phyloP scores from a whole-genome alignment of 2,329 filamentous ascomycete species.

The Aureobasidium pullulans region DNA sequence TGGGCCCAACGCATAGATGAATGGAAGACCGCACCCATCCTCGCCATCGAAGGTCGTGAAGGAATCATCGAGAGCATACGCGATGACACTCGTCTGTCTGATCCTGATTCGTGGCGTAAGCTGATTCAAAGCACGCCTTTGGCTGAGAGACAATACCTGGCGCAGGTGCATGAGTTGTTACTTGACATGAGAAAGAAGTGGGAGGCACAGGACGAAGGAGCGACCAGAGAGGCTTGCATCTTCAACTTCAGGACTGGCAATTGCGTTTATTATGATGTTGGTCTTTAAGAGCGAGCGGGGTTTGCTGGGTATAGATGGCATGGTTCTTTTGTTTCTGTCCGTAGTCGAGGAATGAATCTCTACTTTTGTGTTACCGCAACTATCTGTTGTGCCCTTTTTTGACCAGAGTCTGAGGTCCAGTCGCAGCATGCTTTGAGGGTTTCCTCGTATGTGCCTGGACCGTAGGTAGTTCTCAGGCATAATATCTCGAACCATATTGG shows the following conservation, averaged over 20 bases:
- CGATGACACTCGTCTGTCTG: constrained; percentile 62
- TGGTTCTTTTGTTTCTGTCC: too few species aligned
- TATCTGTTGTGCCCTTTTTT: too few species aligned
- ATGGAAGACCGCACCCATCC: constrained; percentile 70
- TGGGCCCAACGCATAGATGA: constrained; percentile 58
- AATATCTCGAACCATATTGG: too few species aligned
- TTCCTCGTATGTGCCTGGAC: too few species aligned
- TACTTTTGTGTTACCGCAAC: too few species aligned
- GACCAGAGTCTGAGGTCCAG: too few species aligned
- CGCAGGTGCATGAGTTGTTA: constrained; percentile 74
- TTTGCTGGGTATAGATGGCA: too few species aligned
- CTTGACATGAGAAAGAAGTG: constrained; percentile 53
- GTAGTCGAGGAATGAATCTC: too few species aligned
- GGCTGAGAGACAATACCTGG: constrained; percentile 72
- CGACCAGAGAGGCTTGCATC: constrained; percentile 68
- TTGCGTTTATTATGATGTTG: constrained; percentile 80
- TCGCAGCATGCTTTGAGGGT: too few species aligned
- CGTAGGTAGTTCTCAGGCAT: too few species aligned
- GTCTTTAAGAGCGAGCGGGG: constrained; percentile 15
- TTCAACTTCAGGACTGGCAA: constrained; percentile 85
- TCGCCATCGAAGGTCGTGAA: constrained; percentile 83
- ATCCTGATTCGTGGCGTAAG: constrained; percentile 75
- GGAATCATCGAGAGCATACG: constrained; percentile 70
- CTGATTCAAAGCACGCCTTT: constrained; percentile 72
- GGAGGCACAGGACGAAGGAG: constrained; percentile 27